Percentiles rank a stretch among this genome's conserved stretches.
Evolutionary conservation across 1,284 basidiomycete genomes (phyloP).

Genomic region (Cutaneotrichosporon cavernicola): DNA sequence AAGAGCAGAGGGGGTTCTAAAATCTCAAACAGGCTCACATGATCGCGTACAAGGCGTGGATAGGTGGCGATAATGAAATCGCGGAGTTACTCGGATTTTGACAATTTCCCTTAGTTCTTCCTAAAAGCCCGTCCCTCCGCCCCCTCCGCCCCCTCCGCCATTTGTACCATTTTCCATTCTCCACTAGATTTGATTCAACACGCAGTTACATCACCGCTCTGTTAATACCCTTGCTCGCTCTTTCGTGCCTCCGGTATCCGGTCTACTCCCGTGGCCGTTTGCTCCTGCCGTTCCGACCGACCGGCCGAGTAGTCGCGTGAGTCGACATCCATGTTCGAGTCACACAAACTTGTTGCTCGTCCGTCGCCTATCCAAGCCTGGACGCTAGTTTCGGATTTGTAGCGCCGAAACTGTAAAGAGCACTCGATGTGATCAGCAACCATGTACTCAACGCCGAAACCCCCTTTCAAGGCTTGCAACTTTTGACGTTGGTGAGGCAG

Average conservation of each 20-base stretch:
- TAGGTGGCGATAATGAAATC: background rate
- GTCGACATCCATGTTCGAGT: background rate
- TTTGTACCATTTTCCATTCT: too few species aligned
- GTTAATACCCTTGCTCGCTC: background rate
- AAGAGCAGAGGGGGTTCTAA: background rate
- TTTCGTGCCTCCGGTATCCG: background rate
- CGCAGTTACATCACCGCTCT: background rate
- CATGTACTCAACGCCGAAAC: background rate
- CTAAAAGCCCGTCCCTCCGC: conserved; percentile 2
- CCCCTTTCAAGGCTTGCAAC: background rate
- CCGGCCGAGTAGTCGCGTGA: background rate
- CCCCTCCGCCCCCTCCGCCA: background rate
- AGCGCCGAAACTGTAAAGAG: background rate
- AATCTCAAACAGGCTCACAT: background rate
- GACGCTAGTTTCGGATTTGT: background rate
- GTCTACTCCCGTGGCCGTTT: background rate
- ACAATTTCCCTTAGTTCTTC: background rate
- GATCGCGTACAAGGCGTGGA: background rate
- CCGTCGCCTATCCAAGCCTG: conserved; percentile 6
- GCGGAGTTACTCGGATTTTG: conserved; percentile 12
- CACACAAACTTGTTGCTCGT: background rate
- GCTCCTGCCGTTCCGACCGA: background rate
- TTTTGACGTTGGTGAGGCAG: too few species aligned
- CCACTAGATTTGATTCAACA: too few species aligned
- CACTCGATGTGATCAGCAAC: background rate